Base-by-base conservation (phyloP, 2,329 filamentous ascomycete genomes). In the Venturia pyrina region DNA sequence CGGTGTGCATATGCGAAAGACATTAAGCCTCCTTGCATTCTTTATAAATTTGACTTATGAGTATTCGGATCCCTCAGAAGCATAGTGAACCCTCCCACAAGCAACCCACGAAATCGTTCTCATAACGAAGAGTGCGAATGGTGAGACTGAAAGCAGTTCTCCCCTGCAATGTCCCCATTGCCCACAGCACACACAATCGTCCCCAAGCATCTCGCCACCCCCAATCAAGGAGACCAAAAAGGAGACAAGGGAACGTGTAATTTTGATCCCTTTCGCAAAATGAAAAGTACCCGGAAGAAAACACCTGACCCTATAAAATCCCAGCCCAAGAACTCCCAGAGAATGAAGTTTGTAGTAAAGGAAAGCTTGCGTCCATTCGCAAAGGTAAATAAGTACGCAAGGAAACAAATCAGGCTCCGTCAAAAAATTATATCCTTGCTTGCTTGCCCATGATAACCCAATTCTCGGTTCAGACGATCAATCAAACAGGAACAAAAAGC, bases 381-480 rank as follows among this genome's bases (percentile, higher is more conserved):
- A 34, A 46, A 28, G 60, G n/a, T 28, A 46, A 24, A 28, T 5
- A 28, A 28, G 24, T 40, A 46, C 37, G 43, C 60, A 62, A 62
- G 17, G 24, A 28, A 62, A 46, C 34, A 62, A 62, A 62, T 59
- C 32, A 21, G 21, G 8, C 3, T 37, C 53, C 32, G 19, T 37
- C 53, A 59, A 59, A 56, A 50, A 40, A 59, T 59, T 59, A 59
- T 59, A 59, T 59, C 53, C 53, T 59, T 59, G 53, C 53, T 57
- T 57, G 50, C 50, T 59, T 59, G 53, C 53, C 53, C 53, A 59
- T 59, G 15, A 59, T 40, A 21, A 59, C 28, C 53, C 53, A 34
- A 59, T 34, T 59, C 53, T n/a, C 28, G 4, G 17, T 59, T 4
- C 53, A 32, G 15, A 37, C 53, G 3, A 59, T 59, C 28, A 37